Evolutionary conservation across 1,139 yeast species (phyloP).

Genomic region (Yamadazyma sp.): DNA sequence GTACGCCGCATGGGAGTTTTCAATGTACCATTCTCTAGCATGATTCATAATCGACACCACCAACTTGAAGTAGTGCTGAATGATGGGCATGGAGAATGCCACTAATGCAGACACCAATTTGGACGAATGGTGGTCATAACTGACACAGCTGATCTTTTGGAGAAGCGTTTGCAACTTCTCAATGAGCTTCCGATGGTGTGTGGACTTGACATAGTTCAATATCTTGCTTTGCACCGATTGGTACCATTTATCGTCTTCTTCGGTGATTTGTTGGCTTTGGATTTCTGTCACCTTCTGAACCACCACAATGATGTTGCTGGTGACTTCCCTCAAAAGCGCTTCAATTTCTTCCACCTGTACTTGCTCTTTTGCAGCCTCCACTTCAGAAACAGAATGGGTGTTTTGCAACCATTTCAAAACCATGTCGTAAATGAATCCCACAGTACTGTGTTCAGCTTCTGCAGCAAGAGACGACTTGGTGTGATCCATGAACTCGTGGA

Average conservation of each 20-base stretch:
- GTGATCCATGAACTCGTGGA: conserved; percentile 6
- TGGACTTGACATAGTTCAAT: conserved; percentile 26
- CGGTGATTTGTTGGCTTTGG: conserved; percentile 31
- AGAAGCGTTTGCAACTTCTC: conserved; percentile 21
- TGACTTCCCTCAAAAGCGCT: conserved; percentile 45
- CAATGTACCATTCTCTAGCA: conserved; percentile 45
- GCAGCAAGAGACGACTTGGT: conserved; percentile 3
- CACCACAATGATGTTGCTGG: conserved; percentile 63
- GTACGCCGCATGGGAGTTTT: conserved; percentile 61
- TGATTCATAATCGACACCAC: conserved; percentile 40
- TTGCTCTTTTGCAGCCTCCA: conserved; percentile 22
- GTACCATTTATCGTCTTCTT: conserved; percentile 70
- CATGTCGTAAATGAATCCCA: conserved; percentile 48
- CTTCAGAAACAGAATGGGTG: conserved; percentile 21
- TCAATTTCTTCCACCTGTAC: conserved; percentile 45
- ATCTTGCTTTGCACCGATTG: conserved; percentile 47
- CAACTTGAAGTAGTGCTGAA: conserved; percentile 54
- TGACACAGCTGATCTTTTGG: conserved; percentile 23
- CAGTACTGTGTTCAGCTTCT: conserved; percentile 31
- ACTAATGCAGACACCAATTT: conserved; percentile 43
- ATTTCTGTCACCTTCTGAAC: conserved; percentile 57
- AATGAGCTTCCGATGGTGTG: conserved; percentile 31
- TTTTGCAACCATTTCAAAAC: conserved; percentile 38
- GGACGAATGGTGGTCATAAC: conserved; percentile 36
- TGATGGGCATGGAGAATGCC: conserved; percentile 56